Conservation (phyloP, 2,329 filamentous ascomycete species). For the Samsoniella hepiali region DNA sequence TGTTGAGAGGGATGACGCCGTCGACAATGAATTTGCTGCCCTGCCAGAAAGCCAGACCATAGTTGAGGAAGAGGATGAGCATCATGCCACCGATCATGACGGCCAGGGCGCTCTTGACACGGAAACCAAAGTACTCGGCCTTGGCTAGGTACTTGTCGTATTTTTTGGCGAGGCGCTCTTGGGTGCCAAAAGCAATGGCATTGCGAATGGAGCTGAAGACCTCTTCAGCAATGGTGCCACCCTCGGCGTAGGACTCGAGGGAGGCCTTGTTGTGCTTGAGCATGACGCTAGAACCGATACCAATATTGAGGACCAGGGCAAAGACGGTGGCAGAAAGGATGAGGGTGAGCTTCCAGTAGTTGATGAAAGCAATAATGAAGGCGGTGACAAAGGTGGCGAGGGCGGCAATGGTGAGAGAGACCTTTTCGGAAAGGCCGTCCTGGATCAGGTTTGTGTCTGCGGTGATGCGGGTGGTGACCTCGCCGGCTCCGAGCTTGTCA, state of each 20-base stretch:
- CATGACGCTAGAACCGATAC: constrained; percentile 67
- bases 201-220: constrained; percentile 92
- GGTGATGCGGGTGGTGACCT: constrained; percentile 91
- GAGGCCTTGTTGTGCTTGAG: constrained; percentile 77
- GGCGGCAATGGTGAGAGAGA: constrained; percentile 72
- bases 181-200: constrained; percentile 87
- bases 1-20: constrained; percentile 62
- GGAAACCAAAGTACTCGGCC: constrained; percentile 74
- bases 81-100: constrained; percentile 84
- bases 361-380: constrained; percentile 85
- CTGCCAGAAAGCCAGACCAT: constrained; percentile 85
- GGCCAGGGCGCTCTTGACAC: constrained; percentile 68
- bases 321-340: constrained; percentile 81
- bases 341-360: constrained; percentile 89
- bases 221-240: constrained; percentile 88
- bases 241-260: constrained; percentile 74
- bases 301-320: constrained; percentile 76
- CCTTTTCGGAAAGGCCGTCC: constrained; percentile 89
- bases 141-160: constrained; percentile 73
- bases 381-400: constrained; percentile 81
- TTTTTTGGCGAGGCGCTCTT: constrained; percentile 82
- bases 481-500: constrained; percentile 87
- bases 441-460: constrained; percentile 92
- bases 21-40: constrained; percentile 71
- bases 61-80: constrained; percentile 79